Percentiles rank a stretch among this genome's conserved stretches.
These are phyloP conservation scores for Pseudoturritis turrita DNA, from an alignment of 345 rosid genomes.

Conservation along the genomic window DNA sequence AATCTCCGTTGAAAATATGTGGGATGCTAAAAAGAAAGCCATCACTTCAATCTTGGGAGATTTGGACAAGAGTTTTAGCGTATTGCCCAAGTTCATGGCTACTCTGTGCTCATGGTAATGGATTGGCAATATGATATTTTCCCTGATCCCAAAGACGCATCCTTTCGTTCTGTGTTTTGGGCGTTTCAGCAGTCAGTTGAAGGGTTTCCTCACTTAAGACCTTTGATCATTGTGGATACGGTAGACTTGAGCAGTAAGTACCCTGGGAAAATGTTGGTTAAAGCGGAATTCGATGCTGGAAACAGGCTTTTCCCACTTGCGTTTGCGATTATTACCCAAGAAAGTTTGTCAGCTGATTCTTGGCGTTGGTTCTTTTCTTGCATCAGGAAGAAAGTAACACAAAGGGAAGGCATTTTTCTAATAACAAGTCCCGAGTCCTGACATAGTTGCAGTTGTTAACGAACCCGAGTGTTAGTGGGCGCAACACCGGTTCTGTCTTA, in stretches of 20 bases:
- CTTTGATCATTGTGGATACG: background rate
- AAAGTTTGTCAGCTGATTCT: background rate
- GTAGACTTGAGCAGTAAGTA: background rate
- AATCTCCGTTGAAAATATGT: background rate
- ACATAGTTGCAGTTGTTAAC: background rate
- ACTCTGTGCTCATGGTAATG: background rate
- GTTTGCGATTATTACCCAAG: background rate
- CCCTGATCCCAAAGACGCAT: background rate
- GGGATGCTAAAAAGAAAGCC: slow-evolving; percentile 2
- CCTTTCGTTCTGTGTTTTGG: slow-evolving; percentile 1
- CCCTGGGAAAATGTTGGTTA: background rate
- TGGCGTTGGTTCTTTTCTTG: slow-evolving; percentile 15
- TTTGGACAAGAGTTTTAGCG: background rate
- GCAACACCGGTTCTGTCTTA: slow-evolving; percentile 9
- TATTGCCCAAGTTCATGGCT: slow-evolving; percentile 13
- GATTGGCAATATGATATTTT: background rate
- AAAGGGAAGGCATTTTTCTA: background rate
- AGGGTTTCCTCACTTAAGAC: background rate
- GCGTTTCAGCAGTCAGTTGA: slow-evolving; percentile 1
- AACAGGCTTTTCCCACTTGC: background rate
- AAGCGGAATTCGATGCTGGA: background rate
- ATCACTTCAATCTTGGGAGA: background rate
- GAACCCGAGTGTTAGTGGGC: slow-evolving; percentile 13
- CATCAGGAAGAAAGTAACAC: slow-evolving; percentile 2
- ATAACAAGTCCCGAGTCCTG: background rate